These are phyloP conservation scores for Cornus kousa DNA, from an alignment of 148 eudicot genomes.

Conservation along the genomic window DNA sequence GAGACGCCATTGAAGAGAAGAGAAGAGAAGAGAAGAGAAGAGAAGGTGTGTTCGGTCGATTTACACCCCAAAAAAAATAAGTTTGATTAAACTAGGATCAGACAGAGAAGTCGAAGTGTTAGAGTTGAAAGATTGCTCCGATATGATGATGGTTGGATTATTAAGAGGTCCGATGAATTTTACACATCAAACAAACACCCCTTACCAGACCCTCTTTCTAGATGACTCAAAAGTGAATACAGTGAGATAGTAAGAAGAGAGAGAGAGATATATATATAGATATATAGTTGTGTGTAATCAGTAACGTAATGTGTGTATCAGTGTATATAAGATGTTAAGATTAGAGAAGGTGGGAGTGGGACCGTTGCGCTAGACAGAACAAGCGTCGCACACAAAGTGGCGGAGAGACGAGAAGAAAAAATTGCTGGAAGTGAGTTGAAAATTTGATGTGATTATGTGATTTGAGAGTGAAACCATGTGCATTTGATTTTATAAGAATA, in stretches of 20 bases:
- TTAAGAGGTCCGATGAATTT: neutral
- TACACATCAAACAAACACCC: neutral
- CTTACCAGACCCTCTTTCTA: neutral
- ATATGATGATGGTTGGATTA: neutral
- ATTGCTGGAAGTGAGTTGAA: too few relatives aligned
- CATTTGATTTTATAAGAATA: too few relatives aligned
- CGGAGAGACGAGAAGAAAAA: neutral
- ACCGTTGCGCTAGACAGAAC: neutral
- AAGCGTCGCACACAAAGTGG: neutral
- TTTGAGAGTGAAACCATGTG: too few relatives aligned
- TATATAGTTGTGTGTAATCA: too few relatives aligned
- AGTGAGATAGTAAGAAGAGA: neutral
- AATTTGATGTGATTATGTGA: too few relatives aligned
- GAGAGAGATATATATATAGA: too few relatives aligned
- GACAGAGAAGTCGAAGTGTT: neutral
- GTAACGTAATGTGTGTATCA: too few relatives aligned
- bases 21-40: neutral
- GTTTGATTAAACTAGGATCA: neutral
- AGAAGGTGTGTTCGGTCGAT: neutral
- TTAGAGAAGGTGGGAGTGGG: too few relatives aligned
- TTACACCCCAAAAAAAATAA: too few relatives aligned
- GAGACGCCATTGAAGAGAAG: conserved; percentile 40
- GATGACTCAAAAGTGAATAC: neutral
- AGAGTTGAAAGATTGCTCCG: neutral
- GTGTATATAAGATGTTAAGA: too few relatives aligned